Base-by-base conservation (phyloP, 768 basidiomycete genomes). In the Auriscalpium vulgare region DNA sequence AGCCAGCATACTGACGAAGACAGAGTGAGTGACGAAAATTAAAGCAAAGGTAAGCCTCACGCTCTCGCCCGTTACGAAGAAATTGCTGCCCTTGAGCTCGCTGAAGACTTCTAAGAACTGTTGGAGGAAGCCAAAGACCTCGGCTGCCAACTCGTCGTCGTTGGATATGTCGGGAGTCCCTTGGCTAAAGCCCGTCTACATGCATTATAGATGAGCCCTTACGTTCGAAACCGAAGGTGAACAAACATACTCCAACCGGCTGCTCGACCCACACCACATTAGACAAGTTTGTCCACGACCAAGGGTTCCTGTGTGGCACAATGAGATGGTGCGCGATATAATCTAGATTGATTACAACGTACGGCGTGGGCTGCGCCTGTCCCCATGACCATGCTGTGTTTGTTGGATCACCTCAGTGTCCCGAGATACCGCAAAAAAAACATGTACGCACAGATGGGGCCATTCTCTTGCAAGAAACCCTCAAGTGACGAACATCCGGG, bases 211-310 rank as follows among this genome's bases (percentile, higher is more conserved):
- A 34, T 35, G 9, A 16, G 45, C 3, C n/a, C n/a, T 45, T n/a
- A 17, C 16, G 23, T 17, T 2, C 23, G 19, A 29, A 8, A 37
- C 1, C 17, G 36, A 21, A 43, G 43, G 43, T 10, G 4, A 14
- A 0, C 14, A 47, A 21, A 61, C 67, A 7, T 56, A 68, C 67
- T 1, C 87, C 87, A 34, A 88, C 84, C 0, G 87, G 87, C 59
- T 88, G 87, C 60, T 89, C 87, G 7, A 88, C 82, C 80, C 81
- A 88, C 9, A 88, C 72, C 8, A 88, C 74, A 52, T 83, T 85
- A 0, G 85, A 83, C 6, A 88, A 74, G 62, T 87, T 87, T 0
- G 86, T 88, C 87, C 87, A 88, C 62, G 82, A 61, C 51, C 55
- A 69, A 77, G 60, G 78, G 72, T 66, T 83, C 70, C 58, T 87